Conservation (phyloP, 371 early-diverging fungal species). For the Saksenaea vasiformis region DNA sequence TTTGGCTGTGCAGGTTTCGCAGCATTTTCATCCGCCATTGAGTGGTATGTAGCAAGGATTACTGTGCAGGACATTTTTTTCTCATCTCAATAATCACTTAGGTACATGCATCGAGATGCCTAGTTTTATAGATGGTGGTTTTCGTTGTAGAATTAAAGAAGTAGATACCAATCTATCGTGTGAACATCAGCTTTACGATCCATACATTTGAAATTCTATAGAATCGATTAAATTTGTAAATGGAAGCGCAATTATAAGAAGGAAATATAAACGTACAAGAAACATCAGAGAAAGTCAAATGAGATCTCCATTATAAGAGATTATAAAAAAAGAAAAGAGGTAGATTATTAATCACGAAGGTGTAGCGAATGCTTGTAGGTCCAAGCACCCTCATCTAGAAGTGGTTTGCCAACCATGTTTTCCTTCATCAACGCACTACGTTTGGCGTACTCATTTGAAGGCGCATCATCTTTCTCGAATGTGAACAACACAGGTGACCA, state of each 20-base stretch:
- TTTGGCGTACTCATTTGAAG: slow-evolving; percentile 2
- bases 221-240: background rate
- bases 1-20: slow-evolving; percentile 94
- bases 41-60: slow-evolving; percentile 66
- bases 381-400: slow-evolving; percentile 11
- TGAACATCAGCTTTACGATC: too few species aligned
- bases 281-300: background rate
- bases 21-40: slow-evolving; percentile 93
- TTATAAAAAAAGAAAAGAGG: background rate
- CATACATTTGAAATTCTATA: background rate
- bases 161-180: too few species aligned
- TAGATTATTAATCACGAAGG: slow-evolving; percentile 5
- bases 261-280: background rate
- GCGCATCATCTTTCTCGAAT: background rate
- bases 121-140: background rate
- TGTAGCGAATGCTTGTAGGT: slow-evolving; percentile 13
- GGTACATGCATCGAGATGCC: slow-evolving; percentile 1
- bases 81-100: background rate
- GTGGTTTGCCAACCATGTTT: slow-evolving; percentile 8
- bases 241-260: background rate
- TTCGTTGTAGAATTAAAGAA: too few species aligned
- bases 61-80: slow-evolving; percentile 20
- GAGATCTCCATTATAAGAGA: background rate
- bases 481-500: slow-evolving; percentile 41
- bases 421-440: background rate